Evolutionary conservation across 495 filamentous ascomycete species (phyloP).

Genomic region (Sabuloglossum arenarium): DNA sequence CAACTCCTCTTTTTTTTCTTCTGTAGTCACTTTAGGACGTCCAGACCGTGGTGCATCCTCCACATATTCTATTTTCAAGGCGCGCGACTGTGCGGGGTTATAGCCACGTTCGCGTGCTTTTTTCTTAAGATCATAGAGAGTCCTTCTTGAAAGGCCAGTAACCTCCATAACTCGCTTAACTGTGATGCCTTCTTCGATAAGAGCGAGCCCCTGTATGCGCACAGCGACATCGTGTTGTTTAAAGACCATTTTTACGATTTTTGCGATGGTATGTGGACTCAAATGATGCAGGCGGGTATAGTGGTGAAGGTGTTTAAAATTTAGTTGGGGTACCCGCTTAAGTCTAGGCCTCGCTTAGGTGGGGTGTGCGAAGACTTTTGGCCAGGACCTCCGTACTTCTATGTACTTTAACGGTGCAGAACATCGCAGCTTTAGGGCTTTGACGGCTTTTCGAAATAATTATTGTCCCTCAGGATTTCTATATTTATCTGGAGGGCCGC

Average conservation of each 20-base stretch:
- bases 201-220: background rate
- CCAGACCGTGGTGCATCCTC: conserved; percentile 12
- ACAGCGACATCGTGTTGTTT: background rate
- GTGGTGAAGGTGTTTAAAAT: no score
- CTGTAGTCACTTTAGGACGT: background rate
- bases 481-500: conserved; percentile 13
- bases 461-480: background rate
- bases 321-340: background rate
- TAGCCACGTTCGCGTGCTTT: conserved; percentile 3
- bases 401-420: no score
- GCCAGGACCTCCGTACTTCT: background rate
- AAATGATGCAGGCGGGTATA: no score
- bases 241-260: background rate
- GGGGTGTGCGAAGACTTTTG: background rate
- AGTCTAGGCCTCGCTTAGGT: background rate
- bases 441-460: background rate
- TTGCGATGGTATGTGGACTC: no score
- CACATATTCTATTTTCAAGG: conserved; percentile 22
- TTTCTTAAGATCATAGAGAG: conserved; percentile 3
- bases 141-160: conserved; percentile 2
- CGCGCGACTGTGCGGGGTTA: conserved; percentile 9
- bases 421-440: no score
- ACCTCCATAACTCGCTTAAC: background rate
- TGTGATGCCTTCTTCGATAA: conserved; percentile 3
- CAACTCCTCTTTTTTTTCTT: background rate